Conservation (phyloP, 2,329 filamentous ascomycete genomes). For the Falciphora oryzae region DNA sequence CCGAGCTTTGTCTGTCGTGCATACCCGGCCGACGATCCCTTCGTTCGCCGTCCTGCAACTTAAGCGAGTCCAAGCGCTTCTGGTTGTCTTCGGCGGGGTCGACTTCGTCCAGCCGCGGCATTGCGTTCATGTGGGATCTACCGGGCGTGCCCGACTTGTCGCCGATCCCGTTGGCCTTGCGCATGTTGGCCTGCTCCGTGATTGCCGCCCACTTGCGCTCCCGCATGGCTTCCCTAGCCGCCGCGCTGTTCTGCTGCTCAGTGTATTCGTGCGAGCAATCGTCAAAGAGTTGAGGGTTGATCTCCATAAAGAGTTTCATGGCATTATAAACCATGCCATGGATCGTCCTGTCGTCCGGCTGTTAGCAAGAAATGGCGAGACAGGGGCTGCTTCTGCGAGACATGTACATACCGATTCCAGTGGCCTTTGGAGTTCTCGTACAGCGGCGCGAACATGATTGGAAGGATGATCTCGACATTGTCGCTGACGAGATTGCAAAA, state of each 20-base stretch:
- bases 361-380: slow-evolving; percentile 10
- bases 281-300: slow-evolving; percentile 96
- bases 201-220: slow-evolving; percentile 88
- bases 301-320: slow-evolving; percentile 99
- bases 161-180: slow-evolving; percentile 41
- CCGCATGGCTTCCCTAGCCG: slow-evolving; percentile 74
- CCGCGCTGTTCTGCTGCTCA: slow-evolving; percentile 87
- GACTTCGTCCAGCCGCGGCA: slow-evolving; percentile 62
- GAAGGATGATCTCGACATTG: slow-evolving; percentile 96
- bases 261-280: slow-evolving; percentile 98
- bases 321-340: slow-evolving; percentile 99
- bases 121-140: slow-evolving; percentile 33
- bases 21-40: slow-evolving; percentile 42
- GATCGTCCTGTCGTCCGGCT: slow-evolving; percentile 63
- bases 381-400: slow-evolving; percentile 19
- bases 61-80: slow-evolving; percentile 81
- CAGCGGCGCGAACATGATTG: slow-evolving; percentile 97
- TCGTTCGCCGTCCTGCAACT: slow-evolving; percentile 77
- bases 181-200: slow-evolving; percentile 69
- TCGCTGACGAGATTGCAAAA: slow-evolving; percentile 99
- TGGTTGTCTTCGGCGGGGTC: slow-evolving; percentile 80
- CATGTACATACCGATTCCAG: slow-evolving; percentile 75
- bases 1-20: slow-evolving; percentile 57
- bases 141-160: slow-evolving; percentile 26
- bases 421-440: slow-evolving; percentile 99